Evolutionary conservation across 257 asterid species (phyloP).

Genomic region (Schizonepeta tenuifolia): DNA sequence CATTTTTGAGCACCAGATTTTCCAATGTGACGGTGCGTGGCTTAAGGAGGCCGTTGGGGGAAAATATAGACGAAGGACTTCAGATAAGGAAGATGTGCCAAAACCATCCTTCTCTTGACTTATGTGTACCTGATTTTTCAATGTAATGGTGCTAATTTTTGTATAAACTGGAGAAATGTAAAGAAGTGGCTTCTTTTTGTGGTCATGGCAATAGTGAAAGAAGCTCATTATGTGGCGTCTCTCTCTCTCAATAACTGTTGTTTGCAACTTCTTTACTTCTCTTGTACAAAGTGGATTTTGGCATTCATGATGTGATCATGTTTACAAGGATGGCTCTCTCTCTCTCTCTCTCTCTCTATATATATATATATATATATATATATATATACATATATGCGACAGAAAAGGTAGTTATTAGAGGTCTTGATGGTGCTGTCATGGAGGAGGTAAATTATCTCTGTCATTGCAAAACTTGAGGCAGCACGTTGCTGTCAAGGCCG

Average conservation of each 20-base stretch:
- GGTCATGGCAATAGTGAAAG: background rate
- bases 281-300: no score
- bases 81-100: background rate
- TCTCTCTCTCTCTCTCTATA: no score
- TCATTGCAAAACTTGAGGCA: no score
- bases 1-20: constrained; percentile 41
- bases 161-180: constrained; percentile 34
- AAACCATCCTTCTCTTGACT: constrained; percentile 26
- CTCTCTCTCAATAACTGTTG: background rate
- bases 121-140: constrained; percentile 44
- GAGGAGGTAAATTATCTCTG: no score
- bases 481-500: no score
- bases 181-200: constrained; percentile 33
- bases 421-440: no score
- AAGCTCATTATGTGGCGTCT: background rate
- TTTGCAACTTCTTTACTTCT: no score
- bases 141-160: constrained; percentile 37
- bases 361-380: no score
- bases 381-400: no score
- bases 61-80: background rate
- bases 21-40: constrained; percentile 40
- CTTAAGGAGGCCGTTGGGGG: background rate
- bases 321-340: no score
- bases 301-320: no score
- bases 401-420: no score